Conservation (phyloP, 805 yeast species). For the Metschnikowia bowlesiae region DNA sequence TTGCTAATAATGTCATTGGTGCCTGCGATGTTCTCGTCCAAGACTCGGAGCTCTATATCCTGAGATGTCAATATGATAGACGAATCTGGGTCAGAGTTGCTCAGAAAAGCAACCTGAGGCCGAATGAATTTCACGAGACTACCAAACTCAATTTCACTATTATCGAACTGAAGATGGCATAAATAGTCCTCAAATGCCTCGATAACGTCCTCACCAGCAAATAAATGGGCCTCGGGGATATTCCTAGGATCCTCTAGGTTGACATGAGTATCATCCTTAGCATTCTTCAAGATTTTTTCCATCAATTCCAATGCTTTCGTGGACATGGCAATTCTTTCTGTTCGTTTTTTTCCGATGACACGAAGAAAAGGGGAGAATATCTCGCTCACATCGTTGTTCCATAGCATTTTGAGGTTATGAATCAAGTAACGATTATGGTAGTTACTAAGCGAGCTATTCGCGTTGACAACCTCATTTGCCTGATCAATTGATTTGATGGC, state of each 20-base stretch:
- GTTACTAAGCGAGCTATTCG: constrained; percentile 23
- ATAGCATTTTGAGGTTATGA: constrained; percentile 68
- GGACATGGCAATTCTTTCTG: constrained; percentile 43
- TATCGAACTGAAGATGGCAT: constrained; percentile 31
- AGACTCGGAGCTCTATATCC: constrained; percentile 54
- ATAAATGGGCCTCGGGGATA: constrained; percentile 12
- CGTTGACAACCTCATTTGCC: constrained; percentile 19
- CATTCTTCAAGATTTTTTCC: constrained; percentile 35
- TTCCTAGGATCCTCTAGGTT: neutral
- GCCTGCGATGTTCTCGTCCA: constrained; percentile 41
- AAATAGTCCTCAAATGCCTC: constrained; percentile 52
- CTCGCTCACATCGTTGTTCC: constrained; percentile 72
- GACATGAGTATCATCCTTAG: constrained; percentile 10
- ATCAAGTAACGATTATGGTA: constrained; percentile 69
- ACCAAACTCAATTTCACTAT: constrained; percentile 48
- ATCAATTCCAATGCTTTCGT: constrained; percentile 48
- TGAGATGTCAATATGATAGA: constrained; percentile 52
- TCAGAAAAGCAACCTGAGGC: constrained; percentile 74
- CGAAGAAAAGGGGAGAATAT: constrained; percentile 54
- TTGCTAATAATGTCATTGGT: constrained; percentile 33
- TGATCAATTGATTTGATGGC: constrained; percentile 25
- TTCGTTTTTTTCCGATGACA: constrained; percentile 39
- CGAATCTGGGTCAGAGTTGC: constrained; percentile 42
- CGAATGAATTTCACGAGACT: constrained; percentile 64
- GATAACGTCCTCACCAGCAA: constrained; percentile 31